These are phyloP conservation scores for Serendipita sp. DNA, from an alignment of 768 basidiomycete species.

Conservation along the genomic window DNA sequence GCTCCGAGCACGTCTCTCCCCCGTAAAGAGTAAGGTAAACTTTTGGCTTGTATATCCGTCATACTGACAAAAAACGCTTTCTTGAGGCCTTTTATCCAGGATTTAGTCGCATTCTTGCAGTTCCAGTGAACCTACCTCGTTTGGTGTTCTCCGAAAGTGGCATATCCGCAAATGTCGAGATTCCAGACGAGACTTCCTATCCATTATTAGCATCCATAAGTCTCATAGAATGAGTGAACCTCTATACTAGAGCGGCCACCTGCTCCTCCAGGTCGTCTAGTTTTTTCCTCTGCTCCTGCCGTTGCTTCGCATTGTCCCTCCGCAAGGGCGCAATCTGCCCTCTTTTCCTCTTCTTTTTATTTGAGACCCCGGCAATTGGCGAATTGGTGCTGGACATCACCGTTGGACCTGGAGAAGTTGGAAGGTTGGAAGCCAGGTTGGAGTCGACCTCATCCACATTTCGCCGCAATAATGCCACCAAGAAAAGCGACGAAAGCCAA, in stretches of 20 bases:
- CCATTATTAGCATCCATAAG: background rate
- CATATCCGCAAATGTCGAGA: constrained; percentile 5
- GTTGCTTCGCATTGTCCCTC: background rate
- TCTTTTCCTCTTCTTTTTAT: background rate
- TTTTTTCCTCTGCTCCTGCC: background rate
- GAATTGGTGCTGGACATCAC: too few relatives aligned
- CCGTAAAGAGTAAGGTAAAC: constrained; percentile 43
- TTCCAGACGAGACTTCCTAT: background rate
- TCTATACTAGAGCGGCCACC: constrained; percentile 3
- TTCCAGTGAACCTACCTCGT: background rate
- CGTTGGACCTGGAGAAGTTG: too few relatives aligned
- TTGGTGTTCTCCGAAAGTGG: constrained; percentile 11
- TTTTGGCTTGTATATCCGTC: constrained; percentile 60
- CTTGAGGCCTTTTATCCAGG: constrained; percentile 48
- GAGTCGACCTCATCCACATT: too few relatives aligned
- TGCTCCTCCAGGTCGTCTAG: constrained; percentile 8
- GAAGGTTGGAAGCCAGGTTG: too few relatives aligned
- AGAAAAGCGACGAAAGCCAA: too few relatives aligned
- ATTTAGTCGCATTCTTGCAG: background rate
- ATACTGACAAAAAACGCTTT: constrained; percentile 73
- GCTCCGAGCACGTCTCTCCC: constrained; percentile 53
- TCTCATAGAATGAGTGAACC: background rate
- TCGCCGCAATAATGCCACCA: too few relatives aligned
- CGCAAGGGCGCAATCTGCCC: background rate
- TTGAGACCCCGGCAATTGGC: too few relatives aligned